Base-by-base conservation (phyloP, 495 filamentous ascomycete species). In the Jackrogersella multiformis region DNA sequence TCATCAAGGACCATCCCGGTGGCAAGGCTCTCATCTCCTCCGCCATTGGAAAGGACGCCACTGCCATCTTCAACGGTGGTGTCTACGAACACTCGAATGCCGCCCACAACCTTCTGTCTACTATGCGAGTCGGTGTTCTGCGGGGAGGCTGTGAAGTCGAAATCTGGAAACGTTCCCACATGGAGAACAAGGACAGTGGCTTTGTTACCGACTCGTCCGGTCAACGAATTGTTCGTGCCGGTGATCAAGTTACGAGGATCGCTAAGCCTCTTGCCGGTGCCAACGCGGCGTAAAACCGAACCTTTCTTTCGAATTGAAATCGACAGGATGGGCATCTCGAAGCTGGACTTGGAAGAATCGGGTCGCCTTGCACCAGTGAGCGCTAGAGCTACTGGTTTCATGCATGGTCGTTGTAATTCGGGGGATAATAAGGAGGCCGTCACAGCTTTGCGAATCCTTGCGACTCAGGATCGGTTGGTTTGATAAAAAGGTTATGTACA, bases 21-120 rank as follows among this genome's bases (percentile, higher is more conserved):
- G 95, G 95, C 75, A 94, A 94, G 84, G 90, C 93, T 48, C 89
- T 99, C 81, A 97, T 99, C 85, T 88, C 80, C 63, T 93, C 91
- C 18, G 94, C 90, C 45, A 87, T 99, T 42, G 95, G 95, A 80
- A 99, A 99, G 85, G 95, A 99, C 72, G 95, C 95, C 56, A 97
- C 95, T 10, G 93, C 94, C 73, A 96, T 97, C 84, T 99, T 99
- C 88, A 99, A 99, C 84, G 95, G 95, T 66, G 95, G 95, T 81
- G 90, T 99, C 61, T 99, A 99, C 84, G 90, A 92, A 76, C 95
- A 99, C 85, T 94, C 90, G 71, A 99, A 99, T 80, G 95, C 92
- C 56, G 95, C 95, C 49, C 95, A 99, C 87, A 99, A 99, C 82
- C 83, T 97, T 32, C 87, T 99, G 48, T 94, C 92, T 13, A 97